A percentile compares a stretch with the other conserved stretches of the same genome.
phyloP scores from a whole-genome alignment of 2,329 filamentous ascomycete species.

The Cercospora zeae-maydis region DNA sequence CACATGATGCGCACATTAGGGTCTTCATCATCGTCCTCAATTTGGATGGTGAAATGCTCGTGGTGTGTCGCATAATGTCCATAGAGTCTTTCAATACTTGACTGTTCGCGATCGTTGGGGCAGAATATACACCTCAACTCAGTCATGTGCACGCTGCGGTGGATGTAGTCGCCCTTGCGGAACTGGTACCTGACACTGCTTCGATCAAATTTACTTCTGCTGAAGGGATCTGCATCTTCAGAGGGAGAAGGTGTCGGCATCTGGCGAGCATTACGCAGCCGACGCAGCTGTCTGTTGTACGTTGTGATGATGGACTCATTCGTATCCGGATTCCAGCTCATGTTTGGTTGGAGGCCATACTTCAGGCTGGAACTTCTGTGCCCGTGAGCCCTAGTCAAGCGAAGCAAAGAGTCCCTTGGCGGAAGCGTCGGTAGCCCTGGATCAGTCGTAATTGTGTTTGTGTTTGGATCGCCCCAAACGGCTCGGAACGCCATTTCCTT shows the following conservation, averaged over 20 bases:
- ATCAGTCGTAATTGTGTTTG: neutral
- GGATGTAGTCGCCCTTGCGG: conserved; percentile 11
- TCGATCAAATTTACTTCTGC: conserved; percentile 7
- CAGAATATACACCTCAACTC: conserved; percentile 30
- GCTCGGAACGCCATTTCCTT: conserved; percentile 28
- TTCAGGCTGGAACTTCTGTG: conserved; percentile 19
- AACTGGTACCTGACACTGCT: conserved; percentile 29
- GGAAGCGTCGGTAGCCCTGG: conserved; percentile 31
- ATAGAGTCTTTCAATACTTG: conserved; percentile 32
- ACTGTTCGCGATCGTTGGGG: conserved; percentile 19
- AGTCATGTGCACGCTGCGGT: conserved; percentile 7
- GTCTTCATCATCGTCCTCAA: conserved; percentile 21
- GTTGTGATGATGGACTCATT: conserved; percentile 23
- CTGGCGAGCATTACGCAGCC: conserved; percentile 19
- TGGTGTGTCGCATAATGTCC: conserved; percentile 38
- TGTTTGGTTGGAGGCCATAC: conserved; percentile 28
- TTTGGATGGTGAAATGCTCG: conserved; percentile 35
- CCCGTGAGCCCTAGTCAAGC: conserved; percentile 24
- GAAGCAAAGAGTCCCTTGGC: conserved; percentile 17
- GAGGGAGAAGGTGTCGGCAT: conserved; percentile 30
- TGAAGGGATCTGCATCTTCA: conserved; percentile 16
- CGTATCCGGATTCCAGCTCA: conserved; percentile 27
- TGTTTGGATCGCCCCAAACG: conserved; percentile 28
- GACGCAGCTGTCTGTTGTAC: conserved; percentile 21
- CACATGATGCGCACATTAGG: conserved; percentile 12